Evolutionary conservation across 345 rosid species (phyloP), one percentile per base, ranked within the genome.

Genomic region (Rhizophora apiculata): DNA sequence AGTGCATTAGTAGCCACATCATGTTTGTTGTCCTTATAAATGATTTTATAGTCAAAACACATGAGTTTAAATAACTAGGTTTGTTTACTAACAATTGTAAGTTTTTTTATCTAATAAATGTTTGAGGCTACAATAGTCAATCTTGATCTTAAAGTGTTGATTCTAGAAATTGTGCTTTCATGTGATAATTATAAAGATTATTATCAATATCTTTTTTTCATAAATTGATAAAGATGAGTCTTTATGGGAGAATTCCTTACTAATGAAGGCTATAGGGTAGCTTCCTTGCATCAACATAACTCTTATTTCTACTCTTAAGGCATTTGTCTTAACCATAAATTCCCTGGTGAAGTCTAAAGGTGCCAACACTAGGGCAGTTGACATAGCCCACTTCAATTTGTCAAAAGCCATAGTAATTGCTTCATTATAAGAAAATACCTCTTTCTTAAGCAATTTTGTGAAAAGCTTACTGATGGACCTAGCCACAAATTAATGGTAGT

Each of bases 311-410:
- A 5, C 6, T 5, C 7, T 6, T 11, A n/a, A 15, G 6, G 37
- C 37, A 34, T 34, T 34, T 26, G 9, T 21, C 6, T 34, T 4
- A 0, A 54, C 0, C 0, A 8, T 5, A 0, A 55, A 55, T 5
- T 3, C 13, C 6, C 9, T 21, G 0, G 16, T n/a, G 21, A 22
- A 55, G 5, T 55, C 2, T 1, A 10, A 15, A 2, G 8, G 1
- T 0, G 10, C 0, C 5, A 55, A 1, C 4, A 55, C 1, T 6
- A 1, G 6, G 4, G 59, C 4, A 0, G 1, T n/a, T 0, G 0
- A 1, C 5, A 55, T 7, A 5, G 16, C 5, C 2, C 8, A 0
- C 1, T 54, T 11, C 3, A 54, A 21, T 21, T 0, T 3, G 1
- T 11, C 3, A 6, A 54, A 54, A 1, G 13, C 6, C 5, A 0